Evolutionary conservation across 495 filamentous ascomycete genomes (phyloP), one percentile per base, ranked within the genome.

Genomic region (Hyaloscypha bicolor): DNA sequence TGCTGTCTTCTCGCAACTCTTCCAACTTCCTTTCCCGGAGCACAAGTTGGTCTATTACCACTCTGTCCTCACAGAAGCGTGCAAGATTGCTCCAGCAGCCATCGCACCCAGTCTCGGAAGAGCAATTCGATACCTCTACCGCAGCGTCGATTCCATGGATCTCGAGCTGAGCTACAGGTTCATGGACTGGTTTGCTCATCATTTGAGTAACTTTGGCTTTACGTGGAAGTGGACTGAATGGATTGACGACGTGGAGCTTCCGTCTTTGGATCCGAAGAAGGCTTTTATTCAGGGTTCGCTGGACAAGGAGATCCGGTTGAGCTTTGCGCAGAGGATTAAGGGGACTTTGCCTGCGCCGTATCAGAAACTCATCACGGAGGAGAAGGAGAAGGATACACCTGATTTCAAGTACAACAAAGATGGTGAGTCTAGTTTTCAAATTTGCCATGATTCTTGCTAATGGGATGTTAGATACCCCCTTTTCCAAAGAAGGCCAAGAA

Each of bases 151-250:
- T 68, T 82, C 83, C 4, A 88, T 98, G 80, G 95, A 99, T 72
- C 77, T 96, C 51, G 96, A 99, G 78, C 79, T 99, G 45, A 84
- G 79, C 65, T 89, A 91, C 76, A 88, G 95, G 19, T 98, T 97
- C 79, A 82, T 96, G 74, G 95, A 98, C 76, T 99, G 95, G 95
- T 99, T 99, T 73, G 85, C 94, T 16, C 96, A 99, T 74, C 95
- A 99, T 80, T 76, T 99, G 71, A 97, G 93, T 77, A 99, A 99
- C 79, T 99, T 98, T 73, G 95, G 96, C 48, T 99, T 98, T 73
- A 95, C 96, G 4, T 99, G 95, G 95, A 98, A 98, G 79, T 99
- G 95, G 95, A 90, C 90, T 22, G 95, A 99, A 79, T 99, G 95
- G 95, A 86, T 91, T 64, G 93, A 96, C 48, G 93, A 98, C 77